phyloP scores from a whole-genome alignment of 768 basidiomycete genomes.

The Boletus rubropictus region DNA sequence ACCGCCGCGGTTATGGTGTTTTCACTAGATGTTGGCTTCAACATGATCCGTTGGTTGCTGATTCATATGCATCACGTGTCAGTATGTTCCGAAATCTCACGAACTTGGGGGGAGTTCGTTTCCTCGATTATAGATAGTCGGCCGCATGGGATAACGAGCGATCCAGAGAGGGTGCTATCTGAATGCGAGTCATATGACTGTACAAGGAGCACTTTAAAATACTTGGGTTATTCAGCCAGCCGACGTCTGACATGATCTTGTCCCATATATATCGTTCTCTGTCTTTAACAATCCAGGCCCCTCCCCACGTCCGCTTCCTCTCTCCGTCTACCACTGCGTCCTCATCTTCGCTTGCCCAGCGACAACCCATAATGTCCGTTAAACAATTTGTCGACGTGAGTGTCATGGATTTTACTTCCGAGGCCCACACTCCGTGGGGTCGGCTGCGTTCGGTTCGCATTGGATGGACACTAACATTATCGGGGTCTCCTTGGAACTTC shows the following conservation, averaged over 20 bases:
- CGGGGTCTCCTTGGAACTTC: slow-evolving; percentile 30
- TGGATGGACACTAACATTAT: slow-evolving; percentile 24
- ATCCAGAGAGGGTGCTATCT: too few relatives aligned
- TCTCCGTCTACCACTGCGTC: slow-evolving; percentile 23
- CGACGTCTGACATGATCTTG: slow-evolving; percentile 2
- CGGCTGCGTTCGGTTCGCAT: background rate
- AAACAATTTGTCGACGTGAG: slow-evolving; percentile 40
- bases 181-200: background rate
- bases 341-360: slow-evolving; percentile 21
- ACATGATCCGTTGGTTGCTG: too few relatives aligned
- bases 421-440: background rate
- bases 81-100: background rate
- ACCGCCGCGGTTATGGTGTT: too few relatives aligned
- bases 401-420: background rate
- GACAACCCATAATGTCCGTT: slow-evolving; percentile 18
- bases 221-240: background rate
- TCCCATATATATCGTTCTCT: slow-evolving; percentile 24
- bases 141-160: too few relatives aligned
- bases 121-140: too few relatives aligned
- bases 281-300: slow-evolving; percentile 3
- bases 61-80: too few relatives aligned
- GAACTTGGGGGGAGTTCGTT: background rate
- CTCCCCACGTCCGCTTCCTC: background rate
- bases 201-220: too few relatives aligned
- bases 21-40: background rate